phyloP scores from a whole-genome alignment of 306 rosid genomes.

The Glycine tomentella region DNA sequence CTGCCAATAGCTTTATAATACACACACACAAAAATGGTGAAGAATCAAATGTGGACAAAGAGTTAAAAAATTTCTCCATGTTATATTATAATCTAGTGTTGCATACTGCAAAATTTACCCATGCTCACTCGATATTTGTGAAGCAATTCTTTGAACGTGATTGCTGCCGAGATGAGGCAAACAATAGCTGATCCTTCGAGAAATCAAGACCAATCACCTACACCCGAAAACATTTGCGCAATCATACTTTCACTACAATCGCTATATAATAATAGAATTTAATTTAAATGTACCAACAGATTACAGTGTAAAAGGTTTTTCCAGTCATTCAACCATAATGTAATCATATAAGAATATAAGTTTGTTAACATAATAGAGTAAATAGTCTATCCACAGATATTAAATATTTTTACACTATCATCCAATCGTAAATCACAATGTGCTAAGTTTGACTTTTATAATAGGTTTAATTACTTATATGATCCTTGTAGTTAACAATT shows the following conservation, averaged over 20 bases:
- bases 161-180: slow-evolving; percentile 70
- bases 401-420: no score
- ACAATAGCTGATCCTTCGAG: slow-evolving; percentile 66
- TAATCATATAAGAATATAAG: no score
- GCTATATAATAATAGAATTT: no score
- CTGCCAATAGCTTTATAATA: background rate
- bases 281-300: no score
- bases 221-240: slow-evolving; percentile 35
- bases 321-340: no score
- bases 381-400: no score
- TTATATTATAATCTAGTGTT: background rate
- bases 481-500: no score
- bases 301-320: no score
- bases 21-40: background rate
- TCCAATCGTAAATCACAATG: no score
- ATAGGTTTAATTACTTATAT: no score
- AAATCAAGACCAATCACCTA: slow-evolving; percentile 78
- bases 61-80: background rate
- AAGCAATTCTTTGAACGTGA: slow-evolving; percentile 51
- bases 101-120: slow-evolving; percentile 47
- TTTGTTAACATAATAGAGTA: no score
- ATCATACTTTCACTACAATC: background rate
- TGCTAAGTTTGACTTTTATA: no score
- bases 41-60: background rate
- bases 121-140: slow-evolving; percentile 77